These are phyloP conservation scores for Penicillium sp. DNA, from an alignment of 2,329 filamentous ascomycete species.

Conservation along the genomic window DNA sequence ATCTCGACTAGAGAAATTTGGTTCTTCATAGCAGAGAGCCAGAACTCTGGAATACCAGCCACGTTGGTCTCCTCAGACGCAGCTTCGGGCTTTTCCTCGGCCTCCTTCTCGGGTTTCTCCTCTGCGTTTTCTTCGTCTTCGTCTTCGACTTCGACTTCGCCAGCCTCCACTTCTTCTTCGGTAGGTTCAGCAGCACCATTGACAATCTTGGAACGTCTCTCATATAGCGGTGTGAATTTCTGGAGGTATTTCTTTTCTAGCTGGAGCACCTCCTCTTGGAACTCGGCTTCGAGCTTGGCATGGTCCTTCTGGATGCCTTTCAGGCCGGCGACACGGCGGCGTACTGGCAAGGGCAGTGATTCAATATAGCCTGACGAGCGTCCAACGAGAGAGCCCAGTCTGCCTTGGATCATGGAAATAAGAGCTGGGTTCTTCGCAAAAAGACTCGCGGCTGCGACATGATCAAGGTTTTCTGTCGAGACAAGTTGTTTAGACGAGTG, in stretches of 20 bases:
- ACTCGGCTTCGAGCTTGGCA: constrained; percentile 95
- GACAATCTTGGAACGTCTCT: constrained; percentile 89
- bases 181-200: constrained; percentile 84
- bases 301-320: constrained; percentile 99
- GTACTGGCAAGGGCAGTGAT: constrained; percentile 82
- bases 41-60: constrained; percentile 95
- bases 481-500: constrained; percentile 17
- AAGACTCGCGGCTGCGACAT: constrained; percentile 74
- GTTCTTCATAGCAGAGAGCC: constrained; percentile 99
- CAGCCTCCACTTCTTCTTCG: constrained; percentile 79
- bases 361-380: constrained; percentile 97
- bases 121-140: constrained; percentile 73
- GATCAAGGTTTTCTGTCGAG: constrained; percentile 78
- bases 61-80: constrained; percentile 46
- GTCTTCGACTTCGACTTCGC: constrained; percentile 69
- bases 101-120: constrained; percentile 56
- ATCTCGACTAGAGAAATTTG: constrained; percentile 95
- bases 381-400: constrained; percentile 87
- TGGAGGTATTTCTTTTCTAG: constrained; percentile 99
- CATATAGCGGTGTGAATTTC: constrained; percentile 95
- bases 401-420: constrained; percentile 96
- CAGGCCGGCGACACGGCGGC: constrained; percentile 87
- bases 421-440: constrained; percentile 94
- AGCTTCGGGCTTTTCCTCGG: constrained; percentile 50
- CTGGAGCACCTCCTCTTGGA: constrained; percentile 96